phyloP scores from a whole-genome alignment of 768 basidiomycete genomes.

The Hemileccinum impolitum region DNA sequence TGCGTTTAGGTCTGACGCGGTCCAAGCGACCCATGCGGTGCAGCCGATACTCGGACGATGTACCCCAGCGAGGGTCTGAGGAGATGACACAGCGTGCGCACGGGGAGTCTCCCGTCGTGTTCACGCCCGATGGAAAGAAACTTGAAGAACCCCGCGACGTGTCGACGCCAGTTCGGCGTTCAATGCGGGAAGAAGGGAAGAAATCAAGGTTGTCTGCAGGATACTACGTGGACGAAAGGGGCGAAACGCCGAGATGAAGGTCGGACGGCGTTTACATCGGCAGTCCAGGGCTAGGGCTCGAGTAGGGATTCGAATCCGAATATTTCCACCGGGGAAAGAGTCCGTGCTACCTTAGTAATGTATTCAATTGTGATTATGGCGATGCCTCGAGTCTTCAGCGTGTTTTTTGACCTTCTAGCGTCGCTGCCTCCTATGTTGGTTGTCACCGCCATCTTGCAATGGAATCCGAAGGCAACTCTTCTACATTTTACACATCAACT shows the following conservation, averaged over 20 bases:
- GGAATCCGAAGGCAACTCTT: background rate
- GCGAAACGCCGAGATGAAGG: background rate
- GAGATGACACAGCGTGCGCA: background rate
- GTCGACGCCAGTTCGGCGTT: background rate
- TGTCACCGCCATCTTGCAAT: background rate
- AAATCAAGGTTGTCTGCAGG: conserved; percentile 9
- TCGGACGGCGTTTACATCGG: background rate
- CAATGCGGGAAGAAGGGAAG: conserved; percentile 12
- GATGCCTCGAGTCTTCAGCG: conserved; percentile 6
- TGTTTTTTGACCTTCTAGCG: too few species aligned
- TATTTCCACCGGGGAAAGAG: background rate
- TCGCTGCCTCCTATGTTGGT: too few species aligned
- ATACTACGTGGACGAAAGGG: background rate
- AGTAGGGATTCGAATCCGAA: background rate
- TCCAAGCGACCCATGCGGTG: background rate
- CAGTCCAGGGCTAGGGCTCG: background rate
- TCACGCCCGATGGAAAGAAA: background rate
- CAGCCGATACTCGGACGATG: background rate
- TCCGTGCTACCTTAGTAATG: background rate
- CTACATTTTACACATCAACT: background rate
- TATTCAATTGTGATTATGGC: background rate
- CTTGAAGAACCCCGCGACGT: background rate
- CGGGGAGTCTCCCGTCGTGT: too few species aligned
- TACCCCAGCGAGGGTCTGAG: background rate
- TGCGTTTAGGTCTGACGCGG: background rate